Evolutionary conservation across 1,139 yeast genomes (phyloP).

Genomic region (Hyphopichia fennica): DNA sequence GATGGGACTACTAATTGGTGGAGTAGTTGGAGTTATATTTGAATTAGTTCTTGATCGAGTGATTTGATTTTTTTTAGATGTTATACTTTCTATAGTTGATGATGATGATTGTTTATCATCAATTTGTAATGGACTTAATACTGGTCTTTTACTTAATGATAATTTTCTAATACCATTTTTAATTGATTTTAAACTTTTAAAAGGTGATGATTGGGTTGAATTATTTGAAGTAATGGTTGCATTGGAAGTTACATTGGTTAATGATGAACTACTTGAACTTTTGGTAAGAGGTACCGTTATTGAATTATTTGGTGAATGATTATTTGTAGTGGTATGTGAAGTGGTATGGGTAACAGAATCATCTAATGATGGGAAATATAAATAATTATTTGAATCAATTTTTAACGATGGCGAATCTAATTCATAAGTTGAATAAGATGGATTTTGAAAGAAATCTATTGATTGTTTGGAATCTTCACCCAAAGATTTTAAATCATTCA

Average conservation of each 20-base stretch:
- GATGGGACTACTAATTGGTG: constrained; percentile 39
- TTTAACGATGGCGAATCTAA: constrained; percentile 29
- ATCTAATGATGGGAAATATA: constrained; percentile 18
- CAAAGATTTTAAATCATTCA: constrained; percentile 3
- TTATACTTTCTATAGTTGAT: constrained; percentile 6
- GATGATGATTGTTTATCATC: constrained; percentile 16
- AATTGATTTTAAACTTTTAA: constrained; percentile 35
- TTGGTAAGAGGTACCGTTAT: background rate
- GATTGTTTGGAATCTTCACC: background rate
- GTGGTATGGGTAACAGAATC: constrained; percentile 6
- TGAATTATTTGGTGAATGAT: constrained; percentile 1
- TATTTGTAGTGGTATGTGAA: constrained; percentile 6
- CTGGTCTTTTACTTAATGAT: constrained; percentile 20
- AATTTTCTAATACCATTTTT: constrained; percentile 38
- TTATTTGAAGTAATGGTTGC: constrained; percentile 4
- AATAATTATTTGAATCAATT: constrained; percentile 15
- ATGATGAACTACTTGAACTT: constrained; percentile 6
- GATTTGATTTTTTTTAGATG: background rate
- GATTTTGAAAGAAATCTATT: background rate
- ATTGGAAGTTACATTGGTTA: background rate
- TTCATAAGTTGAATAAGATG: constrained; percentile 19
- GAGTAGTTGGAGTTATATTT: constrained; percentile 27
- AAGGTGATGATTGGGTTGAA: constrained; percentile 24
- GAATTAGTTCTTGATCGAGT: constrained; percentile 9
- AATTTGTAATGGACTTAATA: constrained; percentile 21